Evolutionary conservation across 78 protist genomes (phyloP), one percentile per base, ranked within the genome.

Genomic region (Dictyostelium brefeldianum): DNA sequence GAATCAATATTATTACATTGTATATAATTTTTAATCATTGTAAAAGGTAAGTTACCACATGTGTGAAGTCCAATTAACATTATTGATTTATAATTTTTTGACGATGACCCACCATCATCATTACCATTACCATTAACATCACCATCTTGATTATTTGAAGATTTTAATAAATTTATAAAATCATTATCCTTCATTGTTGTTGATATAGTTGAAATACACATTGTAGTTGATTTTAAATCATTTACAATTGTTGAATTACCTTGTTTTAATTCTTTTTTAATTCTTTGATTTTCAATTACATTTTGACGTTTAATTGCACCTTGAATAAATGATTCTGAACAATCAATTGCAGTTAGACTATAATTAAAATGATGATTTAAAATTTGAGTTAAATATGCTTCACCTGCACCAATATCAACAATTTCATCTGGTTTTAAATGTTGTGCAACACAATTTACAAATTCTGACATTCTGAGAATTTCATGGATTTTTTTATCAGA

Each of bases 321-420:
- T 29, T 77, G 54, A 48, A 85, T 75, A 62, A 73, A 85, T 4
- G 82, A 75, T 46, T 85, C 48, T 12, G 92, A 85, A 46, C 83
- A 85, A 64, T 85, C 92, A 6, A 85, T 53, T 46, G 83, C 92
- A 47, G 65, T 75, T 6, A 62, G 10, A 29, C 83, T 73, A 47
- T 85, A 36, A n/a, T 75, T 57, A 22, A 69, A 85, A 25, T 85
- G 92, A 59, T 85, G 92, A 36, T 74, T 59, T 17, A 85, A 31
- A 12, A 85, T 73, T 46, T 75, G 83, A 22, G 92, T 85, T 50
- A 85, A 73, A 53, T 85, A 85, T 3, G 82, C 82, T 41, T 85
- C 92, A 17, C 92, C 92, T 1, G 83, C 65, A 12, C 92, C 92
- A 47, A 85, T 85, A 50, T 85, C 92, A n/a, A 75, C 75, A 1